Percentiles rank a stretch among this genome's conserved stretches.
Evolutionary conservation across 805 yeast species (phyloP).

Genomic region (Candida methanosorbosa): DNA sequence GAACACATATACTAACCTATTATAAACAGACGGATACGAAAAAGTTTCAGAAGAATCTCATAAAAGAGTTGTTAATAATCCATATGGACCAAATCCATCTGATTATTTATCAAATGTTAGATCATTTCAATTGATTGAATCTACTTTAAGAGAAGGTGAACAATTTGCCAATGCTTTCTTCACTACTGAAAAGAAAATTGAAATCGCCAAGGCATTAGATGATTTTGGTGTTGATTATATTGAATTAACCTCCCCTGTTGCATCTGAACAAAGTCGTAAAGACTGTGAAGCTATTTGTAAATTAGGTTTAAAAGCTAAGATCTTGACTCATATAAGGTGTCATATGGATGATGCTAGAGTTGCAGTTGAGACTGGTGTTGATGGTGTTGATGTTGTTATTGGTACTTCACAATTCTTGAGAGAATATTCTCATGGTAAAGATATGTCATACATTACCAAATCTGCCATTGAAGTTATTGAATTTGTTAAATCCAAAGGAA

Average conservation of each 20-base stretch:
- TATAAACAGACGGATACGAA: slow-evolving; percentile 25
- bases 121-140: slow-evolving; percentile 85
- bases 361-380: slow-evolving; percentile 98
- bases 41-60: slow-evolving; percentile 38
- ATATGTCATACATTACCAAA: slow-evolving; percentile 95
- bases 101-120: slow-evolving; percentile 87
- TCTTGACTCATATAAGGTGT: slow-evolving; percentile 93
- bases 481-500: slow-evolving; percentile 92
- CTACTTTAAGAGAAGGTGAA: slow-evolving; percentile 96
- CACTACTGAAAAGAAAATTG: slow-evolving; percentile 88
- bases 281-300: slow-evolving; percentile 99
- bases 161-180: slow-evolving; percentile 98
- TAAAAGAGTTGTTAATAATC: slow-evolving; percentile 41
- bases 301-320: slow-evolving; percentile 91
- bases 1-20: not conserved
- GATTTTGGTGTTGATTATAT: slow-evolving; percentile 98
- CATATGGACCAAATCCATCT: slow-evolving; percentile 93
- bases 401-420: slow-evolving; percentile 95
- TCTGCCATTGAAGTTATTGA: slow-evolving; percentile 95
- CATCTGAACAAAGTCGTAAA: slow-evolving; percentile 83
- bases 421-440: slow-evolving; percentile 95
- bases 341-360: slow-evolving; percentile 98
- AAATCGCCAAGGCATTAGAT: slow-evolving; percentile 93
- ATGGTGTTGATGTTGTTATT: slow-evolving; percentile 97
- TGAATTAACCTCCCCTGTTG: slow-evolving; percentile 96